A percentile compares a stretch with the other conserved stretches of the same genome.
Conservation (phyloP, 2,329 filamentous ascomycete genomes). For the Colletotrichum sidae region DNA sequence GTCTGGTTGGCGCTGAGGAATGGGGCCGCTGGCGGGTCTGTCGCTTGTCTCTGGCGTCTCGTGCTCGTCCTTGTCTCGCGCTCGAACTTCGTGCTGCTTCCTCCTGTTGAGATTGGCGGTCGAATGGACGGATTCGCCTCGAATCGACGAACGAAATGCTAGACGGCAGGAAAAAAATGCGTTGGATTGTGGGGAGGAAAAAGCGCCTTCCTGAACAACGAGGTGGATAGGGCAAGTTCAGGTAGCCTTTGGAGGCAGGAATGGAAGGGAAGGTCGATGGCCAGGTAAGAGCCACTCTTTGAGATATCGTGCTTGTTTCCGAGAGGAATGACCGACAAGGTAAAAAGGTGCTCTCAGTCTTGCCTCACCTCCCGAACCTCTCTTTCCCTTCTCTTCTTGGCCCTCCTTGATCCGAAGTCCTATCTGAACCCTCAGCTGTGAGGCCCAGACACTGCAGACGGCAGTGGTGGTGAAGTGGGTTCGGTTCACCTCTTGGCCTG, state of each 20-base stretch:
- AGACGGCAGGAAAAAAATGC: background rate
- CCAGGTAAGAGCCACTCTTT: too few species aligned
- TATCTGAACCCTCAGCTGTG: background rate
- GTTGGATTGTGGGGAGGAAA: constrained; percentile 3
- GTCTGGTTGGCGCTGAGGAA: constrained; percentile 25
- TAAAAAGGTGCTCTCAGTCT: background rate
- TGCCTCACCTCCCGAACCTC: background rate
- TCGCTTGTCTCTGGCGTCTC: background rate
- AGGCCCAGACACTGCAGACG: background rate
- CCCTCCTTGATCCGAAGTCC: background rate
- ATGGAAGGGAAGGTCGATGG: constrained; percentile 9
- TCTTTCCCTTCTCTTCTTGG: background rate
- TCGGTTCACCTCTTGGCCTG: constrained; percentile 6
- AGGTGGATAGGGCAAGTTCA: background rate
- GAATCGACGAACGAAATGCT: too few species aligned
- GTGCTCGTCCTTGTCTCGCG: background rate
- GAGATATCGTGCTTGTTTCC: too few species aligned
- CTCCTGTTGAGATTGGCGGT: background rate
- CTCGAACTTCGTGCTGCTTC: background rate
- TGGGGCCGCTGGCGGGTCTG: constrained; percentile 7
- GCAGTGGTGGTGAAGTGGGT: background rate
- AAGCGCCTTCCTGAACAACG: background rate
- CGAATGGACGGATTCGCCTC: background rate
- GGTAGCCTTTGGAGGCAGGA: background rate
- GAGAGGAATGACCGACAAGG: background rate